phyloP scores from a whole-genome alignment of 495 filamentous ascomycete species.

The Aspergillus funiculosus region DNA sequence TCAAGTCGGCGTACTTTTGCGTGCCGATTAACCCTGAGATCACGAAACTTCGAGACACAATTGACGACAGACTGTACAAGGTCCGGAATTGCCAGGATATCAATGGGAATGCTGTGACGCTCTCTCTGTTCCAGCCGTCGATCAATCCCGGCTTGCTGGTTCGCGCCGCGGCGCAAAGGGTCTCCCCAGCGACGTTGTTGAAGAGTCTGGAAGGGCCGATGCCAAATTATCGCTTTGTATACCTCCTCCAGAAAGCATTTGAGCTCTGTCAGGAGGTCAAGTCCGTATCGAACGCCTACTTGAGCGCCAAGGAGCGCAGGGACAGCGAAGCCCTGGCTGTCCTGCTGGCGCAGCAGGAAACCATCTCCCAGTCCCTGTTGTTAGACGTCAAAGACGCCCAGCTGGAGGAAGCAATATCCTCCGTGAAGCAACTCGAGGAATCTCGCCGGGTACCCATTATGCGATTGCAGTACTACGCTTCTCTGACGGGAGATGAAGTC shows the following conservation, averaged over 20 bases:
- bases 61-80: conserved; percentile 34
- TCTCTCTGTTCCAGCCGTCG: conserved; percentile 28
- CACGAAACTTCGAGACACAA: conserved; percentile 9
- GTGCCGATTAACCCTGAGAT: conserved; percentile 24
- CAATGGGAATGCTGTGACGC: conserved; percentile 19
- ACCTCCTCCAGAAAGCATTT: conserved; percentile 25
- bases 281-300: conserved; percentile 4
- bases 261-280: conserved; percentile 29
- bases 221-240: conserved; percentile 32
- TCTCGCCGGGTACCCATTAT: too few relatives aligned
- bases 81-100: conserved; percentile 30
- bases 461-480: too few relatives aligned
- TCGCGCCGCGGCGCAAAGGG: conserved; percentile 12
- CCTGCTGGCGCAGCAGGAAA: too few relatives aligned
- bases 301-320: conserved; percentile 19
- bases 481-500: too few relatives aligned
- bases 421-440: too few relatives aligned
- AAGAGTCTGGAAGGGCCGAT: conserved; percentile 24
- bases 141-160: conserved; percentile 17
- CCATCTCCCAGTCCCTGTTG: too few relatives aligned
- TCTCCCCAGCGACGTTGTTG: too few relatives aligned
- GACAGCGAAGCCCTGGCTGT: conserved; percentile 18
- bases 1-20: conserved; percentile 23
- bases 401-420: too few relatives aligned
- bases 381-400: too few relatives aligned